Percentiles rank a stretch among this genome's conserved stretches.
phyloP scores from a whole-genome alignment of 192 early-diverging fungal species.

The Lobosporangium transversale region DNA sequence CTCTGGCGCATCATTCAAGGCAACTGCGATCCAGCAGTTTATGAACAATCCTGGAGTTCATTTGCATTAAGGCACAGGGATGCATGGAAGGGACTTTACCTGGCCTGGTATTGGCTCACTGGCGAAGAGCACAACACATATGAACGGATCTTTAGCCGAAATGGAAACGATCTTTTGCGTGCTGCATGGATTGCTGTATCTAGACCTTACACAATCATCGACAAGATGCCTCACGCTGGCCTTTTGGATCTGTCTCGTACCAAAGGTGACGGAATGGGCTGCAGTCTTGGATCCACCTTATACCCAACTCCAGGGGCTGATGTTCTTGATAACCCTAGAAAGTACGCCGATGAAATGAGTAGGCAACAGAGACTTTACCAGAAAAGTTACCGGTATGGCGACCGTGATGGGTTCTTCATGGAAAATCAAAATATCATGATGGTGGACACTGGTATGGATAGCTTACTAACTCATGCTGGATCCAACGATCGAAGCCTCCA shows the following conservation, averaged over 20 bases:
- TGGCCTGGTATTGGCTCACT: slow-evolving; percentile 47
- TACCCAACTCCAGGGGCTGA: slow-evolving; percentile 23
- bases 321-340: slow-evolving; percentile 13
- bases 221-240: slow-evolving; percentile 35
- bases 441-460: slow-evolving; percentile 19
- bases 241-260: slow-evolving; percentile 34
- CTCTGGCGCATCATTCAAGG: slow-evolving; percentile 39
- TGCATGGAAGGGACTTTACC: slow-evolving; percentile 46
- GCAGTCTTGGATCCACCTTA: slow-evolving; percentile 17
- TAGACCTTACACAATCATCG: slow-evolving; percentile 21
- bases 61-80: slow-evolving; percentile 42
- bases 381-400: slow-evolving; percentile 18
- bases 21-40: slow-evolving; percentile 16
- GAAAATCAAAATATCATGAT: slow-evolving; percentile 35
- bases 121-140: slow-evolving; percentile 3
- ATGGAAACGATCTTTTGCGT: slow-evolving; percentile 36
- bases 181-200: slow-evolving; percentile 32
- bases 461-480: slow-evolving; percentile 9
- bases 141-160: slow-evolving; percentile 21
- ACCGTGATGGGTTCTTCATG: slow-evolving; percentile 24
- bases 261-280: slow-evolving; percentile 44
- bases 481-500: slow-evolving; percentile 27
- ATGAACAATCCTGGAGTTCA: slow-evolving; percentile 41
- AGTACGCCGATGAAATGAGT: slow-evolving; percentile 2
- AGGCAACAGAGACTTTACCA: slow-evolving; percentile 18